Evolutionary conservation across 2,329 filamentous ascomycete genomes (phyloP).

Genomic region (Sporothrix variecibatus): DNA sequence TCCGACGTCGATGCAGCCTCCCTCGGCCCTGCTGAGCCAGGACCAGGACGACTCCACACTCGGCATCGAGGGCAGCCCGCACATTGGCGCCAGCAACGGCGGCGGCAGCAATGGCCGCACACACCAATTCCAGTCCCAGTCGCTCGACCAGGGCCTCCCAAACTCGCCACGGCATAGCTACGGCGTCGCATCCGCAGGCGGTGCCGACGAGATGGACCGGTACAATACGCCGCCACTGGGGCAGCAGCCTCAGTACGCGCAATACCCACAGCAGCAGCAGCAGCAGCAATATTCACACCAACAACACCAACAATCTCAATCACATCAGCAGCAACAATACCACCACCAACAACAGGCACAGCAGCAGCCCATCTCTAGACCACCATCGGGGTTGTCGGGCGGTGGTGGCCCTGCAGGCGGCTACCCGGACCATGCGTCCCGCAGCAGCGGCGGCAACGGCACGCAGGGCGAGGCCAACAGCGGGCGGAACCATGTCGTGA

Average conservation of each 20-base stretch:
- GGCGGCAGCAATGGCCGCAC: slow-evolving; percentile 35
- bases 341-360: slow-evolving; percentile 46
- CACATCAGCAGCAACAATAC: slow-evolving; percentile 26
- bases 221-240: slow-evolving; percentile 29
- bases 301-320: slow-evolving; percentile 25
- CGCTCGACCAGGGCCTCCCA: slow-evolving; percentile 52
- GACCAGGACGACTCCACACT: slow-evolving; percentile 53
- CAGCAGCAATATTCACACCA: slow-evolving; percentile 25
- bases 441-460: slow-evolving; percentile 43
- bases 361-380: slow-evolving; percentile 52
- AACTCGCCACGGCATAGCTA: slow-evolving; percentile 40
- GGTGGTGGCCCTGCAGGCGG: slow-evolving; percentile 42
- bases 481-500: slow-evolving; percentile 77
- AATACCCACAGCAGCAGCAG: slow-evolving; percentile 29
- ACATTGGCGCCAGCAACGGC: slow-evolving; percentile 39
- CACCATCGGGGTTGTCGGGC: slow-evolving; percentile 56
- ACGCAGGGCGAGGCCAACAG: slow-evolving; percentile 42
- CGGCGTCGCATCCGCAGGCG: slow-evolving; percentile 17
- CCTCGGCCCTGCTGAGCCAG: slow-evolving; percentile 33
- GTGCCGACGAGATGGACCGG: slow-evolving; percentile 39
- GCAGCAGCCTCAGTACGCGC: slow-evolving; percentile 22
- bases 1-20: slow-evolving; percentile 14
- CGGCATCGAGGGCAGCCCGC: slow-evolving; percentile 51
- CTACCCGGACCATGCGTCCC: slow-evolving; percentile 49
- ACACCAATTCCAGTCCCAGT: slow-evolving; percentile 50